Conservation (phyloP, 1,284 basidiomycete genomes). For the Meripilus lineatus region DNA sequence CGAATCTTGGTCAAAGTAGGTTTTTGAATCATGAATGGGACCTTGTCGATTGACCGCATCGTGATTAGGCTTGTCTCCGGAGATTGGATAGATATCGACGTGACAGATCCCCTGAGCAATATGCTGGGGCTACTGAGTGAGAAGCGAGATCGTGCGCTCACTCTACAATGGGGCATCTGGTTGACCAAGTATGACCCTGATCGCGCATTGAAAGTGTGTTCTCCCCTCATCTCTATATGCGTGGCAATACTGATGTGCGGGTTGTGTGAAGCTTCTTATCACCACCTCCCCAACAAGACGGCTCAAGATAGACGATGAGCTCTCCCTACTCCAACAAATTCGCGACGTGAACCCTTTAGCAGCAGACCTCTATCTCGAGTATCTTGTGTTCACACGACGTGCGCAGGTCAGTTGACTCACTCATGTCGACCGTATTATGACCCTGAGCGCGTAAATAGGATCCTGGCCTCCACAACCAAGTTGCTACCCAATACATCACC, state of each 20-base stretch:
- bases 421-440: constrained; percentile 5
- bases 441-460: constrained; percentile 34
- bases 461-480: constrained; percentile 50
- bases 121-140: constrained; percentile 63
- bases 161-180: constrained; percentile 80
- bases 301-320: constrained; percentile 53
- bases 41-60: constrained; percentile 5
- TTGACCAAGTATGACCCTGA: constrained; percentile 65
- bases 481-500: constrained; percentile 52
- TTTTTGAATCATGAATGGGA: constrained; percentile 10
- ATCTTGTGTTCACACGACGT: constrained; percentile 69
- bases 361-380: constrained; percentile 73
- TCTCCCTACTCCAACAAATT: constrained; percentile 50
- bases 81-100: constrained; percentile 57
- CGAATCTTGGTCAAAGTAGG: constrained; percentile 69
- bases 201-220: constrained; percentile 63
- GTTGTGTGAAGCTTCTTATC: constrained; percentile 63
- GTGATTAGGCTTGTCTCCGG: constrained; percentile 64
- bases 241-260: too few relatives aligned
- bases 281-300: constrained; percentile 44
- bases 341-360: constrained; percentile 50
- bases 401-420: constrained; percentile 41
- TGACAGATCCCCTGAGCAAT: constrained; percentile 64
- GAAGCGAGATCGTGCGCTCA: constrained; percentile 55
- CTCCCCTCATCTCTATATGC: too few relatives aligned